Conservation (phyloP, 2,329 filamentous ascomycete species). For the Cryphonectria radicalis region DNA sequence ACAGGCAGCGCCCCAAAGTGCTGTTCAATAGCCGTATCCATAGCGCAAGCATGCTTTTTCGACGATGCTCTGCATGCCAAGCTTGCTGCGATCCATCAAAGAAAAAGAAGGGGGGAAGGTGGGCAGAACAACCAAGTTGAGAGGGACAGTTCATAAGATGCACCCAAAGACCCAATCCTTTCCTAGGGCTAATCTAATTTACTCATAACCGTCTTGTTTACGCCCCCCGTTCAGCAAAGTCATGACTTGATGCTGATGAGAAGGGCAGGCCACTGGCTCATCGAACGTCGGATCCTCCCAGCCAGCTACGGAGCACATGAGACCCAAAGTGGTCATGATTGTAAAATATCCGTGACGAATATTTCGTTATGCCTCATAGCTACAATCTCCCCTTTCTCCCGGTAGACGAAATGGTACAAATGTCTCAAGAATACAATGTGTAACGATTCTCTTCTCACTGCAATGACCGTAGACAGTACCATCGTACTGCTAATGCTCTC, state of each 20-base stretch:
- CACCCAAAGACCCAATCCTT: background rate
- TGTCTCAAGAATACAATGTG: background rate
- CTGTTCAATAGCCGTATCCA: background rate
- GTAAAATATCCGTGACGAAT: conserved; percentile 1
- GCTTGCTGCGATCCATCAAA: background rate
- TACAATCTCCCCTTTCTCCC: background rate
- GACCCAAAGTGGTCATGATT: background rate
- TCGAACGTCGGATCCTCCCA: background rate
- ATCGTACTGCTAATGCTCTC: background rate
- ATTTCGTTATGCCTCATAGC: conserved; percentile 9
- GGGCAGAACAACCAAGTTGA: background rate
- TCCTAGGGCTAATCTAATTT: background rate
- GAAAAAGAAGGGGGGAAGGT: too few relatives aligned
- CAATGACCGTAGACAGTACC: background rate
- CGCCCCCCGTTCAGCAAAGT: background rate
- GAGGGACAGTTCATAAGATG: background rate
- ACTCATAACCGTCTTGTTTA: background rate
- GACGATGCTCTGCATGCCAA: background rate
- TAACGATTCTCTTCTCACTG: background rate
- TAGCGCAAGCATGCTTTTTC: background rate
- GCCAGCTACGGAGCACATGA: background rate
- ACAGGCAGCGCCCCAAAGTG: background rate
- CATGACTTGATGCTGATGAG: background rate
- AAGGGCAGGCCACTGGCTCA: background rate
- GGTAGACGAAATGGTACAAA: too few relatives aligned